These are phyloP conservation scores for Chenopodium suecicum DNA, from an alignment of 148 eudicot genomes.

Conservation along the genomic window DNA sequence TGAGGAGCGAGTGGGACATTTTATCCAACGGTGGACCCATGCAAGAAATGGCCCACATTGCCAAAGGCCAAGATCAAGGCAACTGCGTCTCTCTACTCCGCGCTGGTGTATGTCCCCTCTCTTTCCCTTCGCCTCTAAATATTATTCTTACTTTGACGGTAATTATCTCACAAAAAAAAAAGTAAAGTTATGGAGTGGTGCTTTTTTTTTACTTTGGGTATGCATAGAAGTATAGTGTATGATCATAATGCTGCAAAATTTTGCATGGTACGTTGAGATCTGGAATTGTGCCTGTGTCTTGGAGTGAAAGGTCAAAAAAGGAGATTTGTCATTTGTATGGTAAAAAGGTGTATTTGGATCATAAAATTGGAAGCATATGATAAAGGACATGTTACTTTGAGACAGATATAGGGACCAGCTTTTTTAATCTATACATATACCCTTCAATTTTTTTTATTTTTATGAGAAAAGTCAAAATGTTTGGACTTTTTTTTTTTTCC, in stretches of 20 bases:
- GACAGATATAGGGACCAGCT: slow-evolving; percentile 30
- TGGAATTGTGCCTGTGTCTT: slow-evolving; percentile 32
- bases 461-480: slow-evolving; percentile 33
- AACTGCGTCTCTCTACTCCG: slow-evolving; percentile 93
- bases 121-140: neutral
- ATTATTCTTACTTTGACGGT: no score
- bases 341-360: slow-evolving; percentile 30
- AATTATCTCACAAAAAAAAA: no score
- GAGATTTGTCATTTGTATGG: slow-evolving; percentile 14
- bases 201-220: no score
- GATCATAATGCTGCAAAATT: neutral
- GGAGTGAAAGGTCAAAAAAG: slow-evolving; percentile 40
- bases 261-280: neutral
- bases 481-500: slow-evolving; percentile 2
- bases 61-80: slow-evolving; percentile 95
- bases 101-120: slow-evolving; percentile 54
- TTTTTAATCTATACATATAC: slow-evolving; percentile 30
- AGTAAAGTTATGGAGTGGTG: no score
- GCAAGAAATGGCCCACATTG: slow-evolving; percentile 96
- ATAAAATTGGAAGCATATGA: slow-evolving; percentile 35
- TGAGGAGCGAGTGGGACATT: slow-evolving; percentile 90
- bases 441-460: slow-evolving; percentile 2
- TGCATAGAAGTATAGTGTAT: no score
- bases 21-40: slow-evolving; percentile 93
- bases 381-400: slow-evolving; percentile 30